phyloP scores from a whole-genome alignment of 441 rosid genomes.

The Pelargonium fulgidum region DNA sequence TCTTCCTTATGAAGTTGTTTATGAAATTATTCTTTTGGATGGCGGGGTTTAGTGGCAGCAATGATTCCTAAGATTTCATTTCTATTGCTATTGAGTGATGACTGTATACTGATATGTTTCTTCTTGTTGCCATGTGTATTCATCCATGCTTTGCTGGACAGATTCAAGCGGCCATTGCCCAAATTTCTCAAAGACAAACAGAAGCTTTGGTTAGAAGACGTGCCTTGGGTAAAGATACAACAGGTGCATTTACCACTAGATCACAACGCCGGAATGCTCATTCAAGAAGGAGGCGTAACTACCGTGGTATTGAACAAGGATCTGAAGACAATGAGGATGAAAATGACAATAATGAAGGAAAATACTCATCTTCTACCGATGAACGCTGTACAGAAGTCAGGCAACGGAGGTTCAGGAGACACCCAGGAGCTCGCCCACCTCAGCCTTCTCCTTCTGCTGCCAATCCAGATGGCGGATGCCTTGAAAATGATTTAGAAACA shows the following conservation, averaged over 20 bases:
- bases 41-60: no score
- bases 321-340: slow-evolving; percentile 56
- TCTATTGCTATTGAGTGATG: background rate
- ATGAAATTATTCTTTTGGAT: no score
- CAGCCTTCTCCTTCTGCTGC: slow-evolving; percentile 46
- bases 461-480: slow-evolving; percentile 34
- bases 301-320: slow-evolving; percentile 39
- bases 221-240: slow-evolving; percentile 41
- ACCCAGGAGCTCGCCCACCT: slow-evolving; percentile 38
- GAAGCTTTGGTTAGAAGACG: slow-evolving; percentile 52
- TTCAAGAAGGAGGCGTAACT: slow-evolving; percentile 41
- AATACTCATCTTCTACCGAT: slow-evolving; percentile 71
- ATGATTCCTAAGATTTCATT: background rate
- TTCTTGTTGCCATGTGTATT: slow-evolving; percentile 12
- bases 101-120: background rate
- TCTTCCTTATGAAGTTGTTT: no score
- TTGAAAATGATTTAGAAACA: slow-evolving; percentile 40
- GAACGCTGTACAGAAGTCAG: slow-evolving; percentile 52
- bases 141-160: slow-evolving; percentile 29
- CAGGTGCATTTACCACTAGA: slow-evolving; percentile 33
- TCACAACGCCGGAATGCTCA: slow-evolving; percentile 37
- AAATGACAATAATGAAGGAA: slow-evolving; percentile 42
- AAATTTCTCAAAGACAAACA: slow-evolving; percentile 53
- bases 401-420: slow-evolving; percentile 50
- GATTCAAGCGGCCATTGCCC: slow-evolving; percentile 72